Base-by-base conservation (phyloP, 2,329 filamentous ascomycete species). In the Coniochaeta prunicola region DNA sequence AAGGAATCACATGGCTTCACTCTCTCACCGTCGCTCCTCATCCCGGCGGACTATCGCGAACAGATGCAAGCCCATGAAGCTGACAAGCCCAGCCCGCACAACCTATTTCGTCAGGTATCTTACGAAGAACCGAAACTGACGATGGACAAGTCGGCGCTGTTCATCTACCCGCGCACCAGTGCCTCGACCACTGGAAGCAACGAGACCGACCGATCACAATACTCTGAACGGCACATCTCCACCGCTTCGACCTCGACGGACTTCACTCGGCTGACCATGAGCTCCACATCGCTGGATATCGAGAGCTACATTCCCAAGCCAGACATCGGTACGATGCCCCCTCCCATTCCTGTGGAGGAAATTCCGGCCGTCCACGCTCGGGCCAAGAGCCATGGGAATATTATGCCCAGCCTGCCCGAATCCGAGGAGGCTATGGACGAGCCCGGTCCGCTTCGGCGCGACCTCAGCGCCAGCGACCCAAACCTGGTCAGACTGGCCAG, bases 21-120 rank as follows among this genome's bases (percentile, higher is more conserved):
- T 45, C 70, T 87, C 34, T 87, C 84, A 8, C 84, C 85, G 0
- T 82, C 82, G 3, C 74, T 87, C n/a, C 74, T 87, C 56, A 84
- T 87, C 57, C 84, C 85, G 13, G 71, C 74, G 53, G 84, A 88
- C 57, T 85, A 80, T 63, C 77, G 81, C 57, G 76, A 80, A 61
- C 77, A 84, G 64, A 80, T 85, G 74, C 68, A 80, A 42, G 66
- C 71, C 13, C 71, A 73, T 40, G 76, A 77, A 58, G 64, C 65
- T 12, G 65, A 69, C 31, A 61, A 66, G n/a, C 62, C 64, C 54
- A 69, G 73, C 21, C 65, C 69, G 13, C 66, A 68, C 24, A 69
- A 73, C 28, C 70, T 72, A 53, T 67, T 71, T 15, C 68, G 70
- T 12, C 67, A 71, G 50, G 36, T 56, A 8, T 65, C 68, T 7